Evolutionary conservation across 352 stramenopile species (phyloP).

Genomic region (Proteromonas lacertae): DNA sequence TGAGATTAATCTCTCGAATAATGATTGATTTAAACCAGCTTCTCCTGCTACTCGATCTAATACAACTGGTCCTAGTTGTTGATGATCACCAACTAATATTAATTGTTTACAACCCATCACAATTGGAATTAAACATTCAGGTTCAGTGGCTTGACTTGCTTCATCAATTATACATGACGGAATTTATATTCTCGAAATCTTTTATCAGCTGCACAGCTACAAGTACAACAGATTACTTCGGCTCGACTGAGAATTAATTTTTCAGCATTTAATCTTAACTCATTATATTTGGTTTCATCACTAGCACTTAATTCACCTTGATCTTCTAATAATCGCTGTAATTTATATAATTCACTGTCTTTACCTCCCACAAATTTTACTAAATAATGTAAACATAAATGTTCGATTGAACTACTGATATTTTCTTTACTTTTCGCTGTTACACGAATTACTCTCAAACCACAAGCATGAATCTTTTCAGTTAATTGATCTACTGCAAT

Average conservation of each 20-base stretch:
- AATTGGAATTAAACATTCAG: slow-evolving; percentile 91
- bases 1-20: slow-evolving; percentile 85
- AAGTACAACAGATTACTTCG: slow-evolving; percentile 97
- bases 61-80: slow-evolving; percentile 75
- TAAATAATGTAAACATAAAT: slow-evolving; percentile 88
- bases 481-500: slow-evolving; percentile 14
- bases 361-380: slow-evolving; percentile 26
- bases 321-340: slow-evolving; percentile 72
- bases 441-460: slow-evolving; percentile 84
- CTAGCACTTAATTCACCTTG: slow-evolving; percentile 61
- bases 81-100: slow-evolving; percentile 94
- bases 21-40: slow-evolving; percentile 71
- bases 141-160: slow-evolving; percentile 92
- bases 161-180: slow-evolving; percentile 96
- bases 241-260: slow-evolving; percentile 81
- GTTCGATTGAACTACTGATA: slow-evolving; percentile 55
- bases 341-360: slow-evolving; percentile 46
- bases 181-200: slow-evolving; percentile 91
- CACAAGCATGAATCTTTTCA: slow-evolving; percentile 84
- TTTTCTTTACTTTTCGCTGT: slow-evolving; percentile 80
- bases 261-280: slow-evolving; percentile 24
- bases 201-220: slow-evolving; percentile 76
- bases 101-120: slow-evolving; percentile 90
- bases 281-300: slow-evolving; percentile 77
- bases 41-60: slow-evolving; percentile 92